phyloP scores from a whole-genome alignment of 371 early-diverging fungal genomes.

The Mucor racemosus region DNA sequence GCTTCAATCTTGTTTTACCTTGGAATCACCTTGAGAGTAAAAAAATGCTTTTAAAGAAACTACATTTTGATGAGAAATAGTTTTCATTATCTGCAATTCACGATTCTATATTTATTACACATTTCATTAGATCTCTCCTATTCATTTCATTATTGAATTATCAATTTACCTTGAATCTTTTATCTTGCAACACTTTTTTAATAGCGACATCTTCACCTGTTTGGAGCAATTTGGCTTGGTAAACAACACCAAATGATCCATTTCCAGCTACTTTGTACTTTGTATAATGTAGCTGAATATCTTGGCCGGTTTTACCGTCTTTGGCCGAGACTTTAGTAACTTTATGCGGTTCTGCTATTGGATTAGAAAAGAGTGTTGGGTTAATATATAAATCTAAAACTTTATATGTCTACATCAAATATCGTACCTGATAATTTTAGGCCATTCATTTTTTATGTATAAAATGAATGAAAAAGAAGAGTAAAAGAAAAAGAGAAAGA shows the following conservation, averaged over 20 bases:
- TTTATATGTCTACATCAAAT: no score
- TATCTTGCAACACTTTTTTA: slow-evolving; percentile 96
- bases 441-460: slow-evolving; percentile 2
- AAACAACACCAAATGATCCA: slow-evolving; percentile 97
- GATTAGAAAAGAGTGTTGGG: not conserved
- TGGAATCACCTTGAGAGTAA: slow-evolving; percentile 69
- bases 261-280: slow-evolving; percentile 93
- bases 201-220: slow-evolving; percentile 88
- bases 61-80: slow-evolving; percentile 80
- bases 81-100: slow-evolving; percentile 87
- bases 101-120: slow-evolving; percentile 63
- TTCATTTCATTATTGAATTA: no score
- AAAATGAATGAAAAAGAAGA: not conserved
- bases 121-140: not conserved
- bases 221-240: slow-evolving; percentile 86
- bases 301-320: slow-evolving; percentile 85
- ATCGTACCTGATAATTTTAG: slow-evolving; percentile 15
- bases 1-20: slow-evolving; percentile 22
- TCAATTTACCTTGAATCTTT: slow-evolving; percentile 85
- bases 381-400: no score
- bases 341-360: slow-evolving; percentile 13
- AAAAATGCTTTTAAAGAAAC: slow-evolving; percentile 77
- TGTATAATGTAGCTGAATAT: slow-evolving; percentile 85
- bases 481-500: not conserved
- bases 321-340: slow-evolving; percentile 61